These are phyloP conservation scores for Aegilops longissima DNA, from an alignment of 176 grass and related monocot genomes.

Conservation along the genomic window DNA sequence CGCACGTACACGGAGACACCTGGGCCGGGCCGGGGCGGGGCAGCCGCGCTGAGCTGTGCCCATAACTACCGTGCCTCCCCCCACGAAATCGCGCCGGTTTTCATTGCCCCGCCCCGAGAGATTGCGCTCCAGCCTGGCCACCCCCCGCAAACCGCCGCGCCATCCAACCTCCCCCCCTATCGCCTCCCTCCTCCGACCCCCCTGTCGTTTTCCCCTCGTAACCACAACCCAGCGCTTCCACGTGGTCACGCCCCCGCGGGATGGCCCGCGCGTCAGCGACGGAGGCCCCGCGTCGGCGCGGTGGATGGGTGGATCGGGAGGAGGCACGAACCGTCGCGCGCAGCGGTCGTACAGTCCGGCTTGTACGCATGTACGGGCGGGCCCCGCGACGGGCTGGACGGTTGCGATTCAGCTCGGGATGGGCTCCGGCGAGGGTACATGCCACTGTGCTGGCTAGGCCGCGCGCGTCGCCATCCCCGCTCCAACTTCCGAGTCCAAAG, in stretches of 20 bases:
- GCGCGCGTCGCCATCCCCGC: not conserved
- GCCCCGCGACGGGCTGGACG: not conserved
- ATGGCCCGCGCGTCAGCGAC: not conserved
- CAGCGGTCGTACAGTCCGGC: conserved; percentile 50
- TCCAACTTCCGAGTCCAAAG: not conserved
- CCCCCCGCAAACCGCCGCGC: conserved; percentile 42
- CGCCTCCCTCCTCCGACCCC: not conserved
- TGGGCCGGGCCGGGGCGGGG: conserved; percentile 5
- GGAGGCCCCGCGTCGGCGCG: accelerated
- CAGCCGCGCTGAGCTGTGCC: conserved; percentile 34
- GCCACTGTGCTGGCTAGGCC: not conserved
- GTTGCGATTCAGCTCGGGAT: conserved; percentile 21
- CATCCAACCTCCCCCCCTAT: not conserved
- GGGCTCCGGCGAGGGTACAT: conserved; percentile 17
- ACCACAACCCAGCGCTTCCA: accelerated
- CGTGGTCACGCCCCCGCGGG: not conserved
- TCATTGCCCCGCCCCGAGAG: conserved; percentile 30
- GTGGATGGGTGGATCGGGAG: not conserved
- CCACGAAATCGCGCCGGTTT: conserved; percentile 63
- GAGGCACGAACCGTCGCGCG: conserved; percentile 6
- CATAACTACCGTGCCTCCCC: conserved; percentile 40
- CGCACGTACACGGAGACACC: conserved; percentile 33
- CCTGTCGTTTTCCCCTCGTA: not conserved
- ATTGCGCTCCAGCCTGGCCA: conserved; percentile 64
- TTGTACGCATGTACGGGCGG: conserved; percentile 54